A percentile compares a stretch with the other conserved stretches of the same genome.
Conservation (phyloP, 2,329 filamentous ascomycete genomes). For the Calonectria hongkongensis region DNA sequence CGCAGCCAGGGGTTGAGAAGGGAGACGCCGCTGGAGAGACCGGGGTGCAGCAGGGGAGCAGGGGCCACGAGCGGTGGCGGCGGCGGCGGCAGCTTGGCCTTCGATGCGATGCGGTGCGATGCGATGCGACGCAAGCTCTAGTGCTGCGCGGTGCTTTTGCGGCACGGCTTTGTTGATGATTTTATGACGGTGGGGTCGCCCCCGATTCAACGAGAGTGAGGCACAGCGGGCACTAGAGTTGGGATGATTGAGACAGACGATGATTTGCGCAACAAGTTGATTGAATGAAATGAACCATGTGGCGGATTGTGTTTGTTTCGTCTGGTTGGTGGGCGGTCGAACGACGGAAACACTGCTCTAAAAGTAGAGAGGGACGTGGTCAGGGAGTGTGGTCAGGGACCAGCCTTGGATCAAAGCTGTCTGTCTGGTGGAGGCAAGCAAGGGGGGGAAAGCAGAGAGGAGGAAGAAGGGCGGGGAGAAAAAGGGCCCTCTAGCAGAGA, state of each 20-base stretch:
- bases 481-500: background rate
- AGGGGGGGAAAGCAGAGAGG: background rate
- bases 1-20: conserved; percentile 20
- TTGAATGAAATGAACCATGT: conserved; percentile 12
- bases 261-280: conserved; percentile 28
- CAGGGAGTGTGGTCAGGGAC: conserved; percentile 13
- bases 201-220: conserved; percentile 9
- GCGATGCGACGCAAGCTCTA: conserved; percentile 32
- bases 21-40: conserved; percentile 23
- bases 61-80: conserved; percentile 19
- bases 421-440: background rate
- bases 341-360: conserved; percentile 15
- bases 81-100: conserved; percentile 31
- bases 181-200: conserved; percentile 22
- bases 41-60: conserved; percentile 12
- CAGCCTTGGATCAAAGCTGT: conserved; percentile 23
- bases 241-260: conserved; percentile 26
- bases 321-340: conserved; percentile 30
- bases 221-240: conserved; percentile 33
- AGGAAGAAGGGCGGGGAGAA: background rate
- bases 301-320: conserved; percentile 1
- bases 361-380: background rate
- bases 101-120: conserved; percentile 22
- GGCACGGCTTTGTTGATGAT: conserved; percentile 27
- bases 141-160: conserved; percentile 27